A percentile compares a stretch with the other conserved stretches of the same genome.
These are phyloP conservation scores for Lomentospora prolificans DNA, from an alignment of 2,329 filamentous ascomycete genomes.

Conservation along the genomic window DNA sequence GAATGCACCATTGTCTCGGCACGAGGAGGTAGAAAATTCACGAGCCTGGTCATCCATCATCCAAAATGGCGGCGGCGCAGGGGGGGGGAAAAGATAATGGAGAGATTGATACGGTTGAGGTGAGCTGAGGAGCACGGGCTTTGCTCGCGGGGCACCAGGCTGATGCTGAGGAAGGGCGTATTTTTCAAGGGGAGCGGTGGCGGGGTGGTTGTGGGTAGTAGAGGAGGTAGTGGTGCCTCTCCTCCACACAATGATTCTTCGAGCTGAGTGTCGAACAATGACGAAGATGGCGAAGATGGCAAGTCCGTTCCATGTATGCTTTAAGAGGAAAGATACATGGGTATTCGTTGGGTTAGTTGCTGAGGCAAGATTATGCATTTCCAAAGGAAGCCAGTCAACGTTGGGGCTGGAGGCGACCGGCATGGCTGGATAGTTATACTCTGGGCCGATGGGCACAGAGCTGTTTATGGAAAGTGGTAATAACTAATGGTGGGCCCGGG, in stretches of 20 bases:
- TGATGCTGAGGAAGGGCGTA: not conserved
- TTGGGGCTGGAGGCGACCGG: constrained; percentile 4
- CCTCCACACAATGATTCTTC: not conserved
- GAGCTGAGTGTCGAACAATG: constrained; percentile 15
- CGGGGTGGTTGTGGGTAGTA: not conserved
- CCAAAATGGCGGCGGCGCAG: constrained; percentile 6
- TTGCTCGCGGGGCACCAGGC: not conserved
- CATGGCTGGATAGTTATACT: constrained; percentile 9
- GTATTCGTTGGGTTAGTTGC: constrained; percentile 5
- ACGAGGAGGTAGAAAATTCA: constrained; percentile 23
- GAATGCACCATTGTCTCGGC: not conserved
- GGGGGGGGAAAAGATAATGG: not conserved
- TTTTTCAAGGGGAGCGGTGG: not conserved
- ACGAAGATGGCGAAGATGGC: constrained; percentile 25
- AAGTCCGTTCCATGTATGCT: constrained; percentile 19
- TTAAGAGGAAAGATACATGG: constrained; percentile 9
- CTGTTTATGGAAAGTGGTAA: not conserved
- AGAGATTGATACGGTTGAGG: not conserved
- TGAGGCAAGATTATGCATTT: not conserved
- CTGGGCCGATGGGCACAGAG: not conserved
- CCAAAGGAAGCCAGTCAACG: constrained; percentile 3
- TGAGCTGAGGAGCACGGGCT: not conserved
- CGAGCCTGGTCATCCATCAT: constrained; percentile 16
- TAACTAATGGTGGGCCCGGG: not conserved
- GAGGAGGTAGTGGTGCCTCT: not conserved